Evolutionary conservation across 306 rosid genomes (phyloP), one percentile per base, ranked within the genome.

Genomic region (Corylus heterophylla): DNA sequence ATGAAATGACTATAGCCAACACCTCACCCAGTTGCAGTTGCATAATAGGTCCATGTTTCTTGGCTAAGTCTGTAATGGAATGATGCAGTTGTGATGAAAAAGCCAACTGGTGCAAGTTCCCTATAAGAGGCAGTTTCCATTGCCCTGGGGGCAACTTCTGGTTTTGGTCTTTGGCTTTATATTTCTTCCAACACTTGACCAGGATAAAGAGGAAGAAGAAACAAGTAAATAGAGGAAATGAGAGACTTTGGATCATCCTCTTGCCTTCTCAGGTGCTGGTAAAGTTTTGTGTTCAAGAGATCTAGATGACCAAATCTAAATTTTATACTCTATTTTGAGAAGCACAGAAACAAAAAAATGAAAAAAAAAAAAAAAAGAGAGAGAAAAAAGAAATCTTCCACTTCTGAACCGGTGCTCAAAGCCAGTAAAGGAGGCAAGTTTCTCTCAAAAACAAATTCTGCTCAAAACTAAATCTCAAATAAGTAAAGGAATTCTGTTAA

Each of bases 91-190:
- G 55, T 12, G 20, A 17, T 14, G 31, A 11, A 10, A 72, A 71
- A 25, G 69, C 22, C 35, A 79, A 31, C 68, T 79, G 74, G 12
- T 63, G 83, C 78, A 73, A 66, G 74, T 80, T 80, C 35, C 83
- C 78, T 9, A 80, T 64, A 17, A 80, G 1, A 2, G 73, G 78
- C 11, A 73, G 59, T 54, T 80, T 52, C 67, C 77, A 16, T 8
- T 78, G 83, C 12, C 73, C 68, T 17, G 78, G 61, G 14, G 58
- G 69, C 45, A 73, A 51, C 47, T 3, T 79, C 8, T 42, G 63
- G 52, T 0, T 16, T 35, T 37, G 48, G 22, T 11, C 47, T 64
- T 29, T 35, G 48, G 25, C 70, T 37, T 31, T 63, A 0, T 2
- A 29, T 1, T 9, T 63, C 18, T 6, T 63, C 69, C 42, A 61